These are phyloP conservation scores for Circinella umbellata DNA, from an alignment of 371 early-diverging fungal genomes.

Conservation along the genomic window DNA sequence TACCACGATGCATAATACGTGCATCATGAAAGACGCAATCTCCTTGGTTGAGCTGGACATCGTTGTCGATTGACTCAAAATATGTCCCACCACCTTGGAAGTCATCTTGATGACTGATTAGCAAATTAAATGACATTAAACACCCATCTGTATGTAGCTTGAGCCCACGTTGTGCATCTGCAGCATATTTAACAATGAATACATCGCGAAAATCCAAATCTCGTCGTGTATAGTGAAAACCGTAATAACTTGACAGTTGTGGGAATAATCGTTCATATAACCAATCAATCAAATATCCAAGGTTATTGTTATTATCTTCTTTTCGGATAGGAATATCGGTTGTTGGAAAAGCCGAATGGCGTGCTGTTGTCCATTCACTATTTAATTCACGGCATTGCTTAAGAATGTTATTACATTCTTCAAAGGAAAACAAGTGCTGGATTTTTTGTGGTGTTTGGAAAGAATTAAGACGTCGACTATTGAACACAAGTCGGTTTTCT, in stretches of 20 bases:
- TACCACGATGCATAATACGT: slow-evolving; percentile 51
- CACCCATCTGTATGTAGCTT: slow-evolving; percentile 65
- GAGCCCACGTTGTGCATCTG: slow-evolving; percentile 50
- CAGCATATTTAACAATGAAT: slow-evolving; percentile 57
- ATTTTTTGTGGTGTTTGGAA: slow-evolving; percentile 29
- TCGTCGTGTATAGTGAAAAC: slow-evolving; percentile 30
- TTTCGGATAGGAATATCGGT: slow-evolving; percentile 53
- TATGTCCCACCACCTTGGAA: slow-evolving; percentile 68
- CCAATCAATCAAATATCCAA: slow-evolving; percentile 19
- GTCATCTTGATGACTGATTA: slow-evolving; percentile 54
- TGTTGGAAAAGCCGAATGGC: slow-evolving; percentile 64
- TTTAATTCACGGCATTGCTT: slow-evolving; percentile 14
- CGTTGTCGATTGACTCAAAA: slow-evolving; percentile 38
- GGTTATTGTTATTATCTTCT: neutral
- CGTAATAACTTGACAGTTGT: slow-evolving; percentile 31
- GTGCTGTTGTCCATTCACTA: slow-evolving; percentile 42
- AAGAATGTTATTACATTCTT: slow-evolving; percentile 41
- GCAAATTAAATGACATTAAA: slow-evolving; percentile 58
- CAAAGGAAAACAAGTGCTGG: slow-evolving; percentile 24
- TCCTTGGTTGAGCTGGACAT: slow-evolving; percentile 44
- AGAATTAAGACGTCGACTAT: slow-evolving; percentile 9
- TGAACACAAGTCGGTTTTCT: slow-evolving; percentile 32
- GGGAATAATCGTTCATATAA: slow-evolving; percentile 31
- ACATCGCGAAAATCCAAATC: slow-evolving; percentile 62
- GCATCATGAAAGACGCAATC: slow-evolving; percentile 61